phyloP scores from a whole-genome alignment of 306 rosid genomes.

The Prunus mume region DNA sequence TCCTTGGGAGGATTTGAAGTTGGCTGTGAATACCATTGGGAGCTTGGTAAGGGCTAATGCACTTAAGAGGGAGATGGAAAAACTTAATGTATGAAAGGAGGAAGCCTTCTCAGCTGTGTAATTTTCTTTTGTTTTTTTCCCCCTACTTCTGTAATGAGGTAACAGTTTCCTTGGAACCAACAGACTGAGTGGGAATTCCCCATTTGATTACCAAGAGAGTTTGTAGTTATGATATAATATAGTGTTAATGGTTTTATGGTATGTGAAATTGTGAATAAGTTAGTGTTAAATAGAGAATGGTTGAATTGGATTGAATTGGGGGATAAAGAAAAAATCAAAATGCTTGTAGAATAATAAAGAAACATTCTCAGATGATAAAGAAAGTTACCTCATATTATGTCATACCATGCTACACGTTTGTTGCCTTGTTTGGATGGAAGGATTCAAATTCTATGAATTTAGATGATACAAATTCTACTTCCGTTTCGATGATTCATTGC shows the following conservation, averaged over 20 bases:
- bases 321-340: too few species aligned
- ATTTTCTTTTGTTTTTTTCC: conserved; percentile 1
- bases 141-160: conserved; percentile 1
- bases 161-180: conserved; percentile 21
- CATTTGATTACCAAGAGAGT: background rate
- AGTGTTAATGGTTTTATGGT: background rate
- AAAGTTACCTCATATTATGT: too few species aligned
- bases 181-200: conserved; percentile 13
- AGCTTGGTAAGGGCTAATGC: conserved; percentile 96
- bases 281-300: background rate
- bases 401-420: too few species aligned
- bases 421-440: too few species aligned
- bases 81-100: conserved; percentile 53
- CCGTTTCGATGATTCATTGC: too few species aligned
- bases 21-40: conserved; percentile 93
- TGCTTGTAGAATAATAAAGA: too few species aligned
- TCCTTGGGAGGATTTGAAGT: conserved; percentile 82
- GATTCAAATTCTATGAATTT: too few species aligned
- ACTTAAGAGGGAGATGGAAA: conserved; percentile 81
- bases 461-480: too few species aligned
- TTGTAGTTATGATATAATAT: background rate
- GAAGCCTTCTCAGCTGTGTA: conserved; percentile 11
- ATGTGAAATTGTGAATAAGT: background rate
- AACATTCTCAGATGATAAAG: too few species aligned
- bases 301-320: background rate